Conservation (phyloP, 768 basidiomycete species). For the Rubroboletus satanas region DNA sequence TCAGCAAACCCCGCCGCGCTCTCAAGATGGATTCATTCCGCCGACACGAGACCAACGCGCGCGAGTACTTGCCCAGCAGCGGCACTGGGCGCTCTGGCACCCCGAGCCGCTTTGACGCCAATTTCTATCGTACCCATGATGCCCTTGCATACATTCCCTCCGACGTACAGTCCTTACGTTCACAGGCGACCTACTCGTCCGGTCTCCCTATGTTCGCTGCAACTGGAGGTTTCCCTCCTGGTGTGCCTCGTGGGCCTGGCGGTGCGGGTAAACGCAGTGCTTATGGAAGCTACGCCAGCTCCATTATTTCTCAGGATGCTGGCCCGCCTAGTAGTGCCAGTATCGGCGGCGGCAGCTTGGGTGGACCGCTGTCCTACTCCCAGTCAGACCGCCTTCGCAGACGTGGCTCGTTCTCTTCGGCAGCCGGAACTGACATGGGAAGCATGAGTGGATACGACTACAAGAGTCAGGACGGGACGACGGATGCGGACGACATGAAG, state of each 20-base stretch:
- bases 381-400: conserved; percentile 87
- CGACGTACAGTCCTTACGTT: conserved; percentile 92
- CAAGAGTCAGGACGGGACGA: conserved; percentile 84
- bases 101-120: conserved; percentile 91
- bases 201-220: conserved; percentile 81
- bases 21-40: conserved; percentile 94
- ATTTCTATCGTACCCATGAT: conserved; percentile 95
- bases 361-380: conserved; percentile 69
- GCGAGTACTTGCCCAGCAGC: conserved; percentile 58
- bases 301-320: conserved; percentile 89
- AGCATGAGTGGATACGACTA: conserved; percentile 76
- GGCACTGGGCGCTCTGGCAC: conserved; percentile 68
- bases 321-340: conserved; percentile 58
- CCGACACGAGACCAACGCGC: conserved; percentile 86
- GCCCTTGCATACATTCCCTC: conserved; percentile 91
- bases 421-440: conserved; percentile 72
- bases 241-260: conserved; percentile 53
- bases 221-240: conserved; percentile 66
- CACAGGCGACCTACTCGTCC: conserved; percentile 94
- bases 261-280: conserved; percentile 70
- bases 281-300: conserved; percentile 81
- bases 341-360: conserved; percentile 49
- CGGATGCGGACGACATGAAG: conserved; percentile 82
- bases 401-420: conserved; percentile 72
- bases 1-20: conserved; percentile 92